These are phyloP conservation scores for Imleria badia DNA, from an alignment of 768 basidiomycete genomes.

Conservation along the genomic window DNA sequence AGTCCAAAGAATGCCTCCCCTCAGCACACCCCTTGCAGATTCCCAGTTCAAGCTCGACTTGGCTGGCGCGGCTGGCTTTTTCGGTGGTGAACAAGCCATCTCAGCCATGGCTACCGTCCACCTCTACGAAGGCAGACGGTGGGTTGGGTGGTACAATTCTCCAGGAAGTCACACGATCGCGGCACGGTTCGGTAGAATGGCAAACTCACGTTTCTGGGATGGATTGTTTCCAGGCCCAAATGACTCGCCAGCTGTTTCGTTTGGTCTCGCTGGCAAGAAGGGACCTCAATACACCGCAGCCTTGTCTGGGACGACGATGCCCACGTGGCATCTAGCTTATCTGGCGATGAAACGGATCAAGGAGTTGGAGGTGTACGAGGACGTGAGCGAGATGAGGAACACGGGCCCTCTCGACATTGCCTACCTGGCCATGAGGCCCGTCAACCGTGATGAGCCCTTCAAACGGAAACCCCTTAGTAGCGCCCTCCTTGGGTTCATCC, in stretches of 20 bases:
- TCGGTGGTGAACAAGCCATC: no score
- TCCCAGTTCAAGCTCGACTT: no score
- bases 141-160: constrained; percentile 37
- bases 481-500: constrained; percentile 22
- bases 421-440: constrained; percentile 15
- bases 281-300: constrained; percentile 28
- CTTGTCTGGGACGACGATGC: constrained; percentile 30
- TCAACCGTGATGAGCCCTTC: constrained; percentile 3
- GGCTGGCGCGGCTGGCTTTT: no score
- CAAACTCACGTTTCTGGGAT: constrained; percentile 30
- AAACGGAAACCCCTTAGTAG: neutral
- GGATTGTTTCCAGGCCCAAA: constrained; percentile 32
- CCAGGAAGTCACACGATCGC: constrained; percentile 34
- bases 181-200: constrained; percentile 31
- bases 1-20: no score
- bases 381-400: neutral
- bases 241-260: constrained; percentile 22
- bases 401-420: constrained; percentile 12
- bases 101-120: constrained; percentile 34
- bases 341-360: constrained; percentile 20
- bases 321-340: constrained; percentile 27
- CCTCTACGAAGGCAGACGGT: constrained; percentile 30
- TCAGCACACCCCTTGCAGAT: no score
- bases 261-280: constrained; percentile 26
- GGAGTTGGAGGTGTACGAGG: neutral